phyloP scores from a whole-genome alignment of 2,329 filamentous ascomycete species.

The Graphium sp. region DNA sequence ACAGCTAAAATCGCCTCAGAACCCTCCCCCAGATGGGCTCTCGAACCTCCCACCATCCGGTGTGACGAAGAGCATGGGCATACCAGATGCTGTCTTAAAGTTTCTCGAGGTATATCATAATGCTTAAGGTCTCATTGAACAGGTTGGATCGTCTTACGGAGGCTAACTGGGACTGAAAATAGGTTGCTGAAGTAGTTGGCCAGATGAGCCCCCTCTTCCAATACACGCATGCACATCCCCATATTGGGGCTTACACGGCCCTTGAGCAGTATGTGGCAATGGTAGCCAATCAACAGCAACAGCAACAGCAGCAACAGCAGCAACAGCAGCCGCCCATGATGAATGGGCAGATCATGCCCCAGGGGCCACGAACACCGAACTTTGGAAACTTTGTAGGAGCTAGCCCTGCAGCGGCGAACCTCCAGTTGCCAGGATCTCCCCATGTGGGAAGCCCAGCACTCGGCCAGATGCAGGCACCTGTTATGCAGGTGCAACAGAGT shows the following conservation, averaged over 20 bases:
- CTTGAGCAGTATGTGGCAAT: conserved; percentile 43
- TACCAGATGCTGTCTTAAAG: conserved; percentile 43
- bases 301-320: conserved; percentile 1
- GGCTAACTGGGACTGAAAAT: conserved; percentile 10
- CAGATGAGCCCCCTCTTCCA: conserved; percentile 49
- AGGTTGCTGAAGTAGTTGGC: conserved; percentile 50
- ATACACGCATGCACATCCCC: conserved; percentile 36
- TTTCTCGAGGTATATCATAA: conserved; percentile 41
- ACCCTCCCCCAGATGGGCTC: conserved; percentile 36
- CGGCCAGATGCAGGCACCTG: conserved; percentile 44
- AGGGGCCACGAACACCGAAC: conserved; percentile 33
- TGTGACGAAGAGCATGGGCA: conserved; percentile 37
- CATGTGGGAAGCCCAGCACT: conserved; percentile 43
- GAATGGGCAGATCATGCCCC: conserved; percentile 32
- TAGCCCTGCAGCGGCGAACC: conserved; percentile 41
- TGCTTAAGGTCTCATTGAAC: not conserved
- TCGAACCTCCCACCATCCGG: conserved; percentile 41
- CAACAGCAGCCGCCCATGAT: conserved; percentile 13
- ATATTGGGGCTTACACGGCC: conserved; percentile 36
- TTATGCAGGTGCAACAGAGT: conserved; percentile 51
- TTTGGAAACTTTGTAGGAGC: conserved; percentile 43
- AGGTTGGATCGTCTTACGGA: not conserved
- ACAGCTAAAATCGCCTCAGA: conserved; percentile 40
- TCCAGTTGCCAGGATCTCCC: conserved; percentile 45
- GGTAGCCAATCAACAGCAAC: conserved; percentile 23